phyloP scores from a whole-genome alignment of 2,329 filamentous ascomycete species.

The Claviceps pazoutovae region DNA sequence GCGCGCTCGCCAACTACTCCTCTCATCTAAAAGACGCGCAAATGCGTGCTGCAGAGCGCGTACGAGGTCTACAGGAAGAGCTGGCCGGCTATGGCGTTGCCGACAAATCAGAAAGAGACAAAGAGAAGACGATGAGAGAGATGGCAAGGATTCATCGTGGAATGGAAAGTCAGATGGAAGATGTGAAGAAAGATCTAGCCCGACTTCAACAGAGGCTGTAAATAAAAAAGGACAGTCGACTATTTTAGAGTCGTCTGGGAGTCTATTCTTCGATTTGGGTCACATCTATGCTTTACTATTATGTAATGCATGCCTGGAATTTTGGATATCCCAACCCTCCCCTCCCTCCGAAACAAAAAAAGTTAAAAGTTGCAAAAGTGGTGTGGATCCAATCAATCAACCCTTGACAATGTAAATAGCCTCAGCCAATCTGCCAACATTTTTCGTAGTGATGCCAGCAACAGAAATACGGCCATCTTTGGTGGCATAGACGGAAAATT shows the following conservation, averaged over 20 bases:
- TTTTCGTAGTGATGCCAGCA: constrained; percentile 67
- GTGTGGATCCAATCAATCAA: constrained; percentile 19
- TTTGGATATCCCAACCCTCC: no score
- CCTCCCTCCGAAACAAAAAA: not conserved
- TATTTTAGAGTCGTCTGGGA: not conserved
- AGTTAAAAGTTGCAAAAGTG: not conserved
- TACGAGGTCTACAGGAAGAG: constrained; percentile 27
- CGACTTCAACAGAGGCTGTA: constrained; percentile 12
- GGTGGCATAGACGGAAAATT: constrained; percentile 96
- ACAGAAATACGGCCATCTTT: constrained; percentile 82
- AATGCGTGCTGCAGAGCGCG: constrained; percentile 28
- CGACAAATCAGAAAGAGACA: constrained; percentile 20
- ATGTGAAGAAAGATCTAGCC: constrained; percentile 33
- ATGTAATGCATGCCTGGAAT: not conserved
- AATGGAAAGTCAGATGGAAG: constrained; percentile 34
- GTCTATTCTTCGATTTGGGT: not conserved
- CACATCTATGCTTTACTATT: not conserved
- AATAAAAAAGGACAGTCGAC: not conserved
- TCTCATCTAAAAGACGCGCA: constrained; percentile 35
- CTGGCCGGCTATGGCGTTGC: constrained; percentile 36
- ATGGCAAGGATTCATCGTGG: constrained; percentile 37
- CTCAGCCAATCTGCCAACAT: constrained; percentile 69
- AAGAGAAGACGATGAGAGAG: constrained; percentile 37
- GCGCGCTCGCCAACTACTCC: constrained; percentile 32
- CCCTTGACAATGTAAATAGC: constrained; percentile 75